Base-by-base conservation (phyloP, 768 basidiomycete species). In the Dacryopinax spathularia region DNA sequence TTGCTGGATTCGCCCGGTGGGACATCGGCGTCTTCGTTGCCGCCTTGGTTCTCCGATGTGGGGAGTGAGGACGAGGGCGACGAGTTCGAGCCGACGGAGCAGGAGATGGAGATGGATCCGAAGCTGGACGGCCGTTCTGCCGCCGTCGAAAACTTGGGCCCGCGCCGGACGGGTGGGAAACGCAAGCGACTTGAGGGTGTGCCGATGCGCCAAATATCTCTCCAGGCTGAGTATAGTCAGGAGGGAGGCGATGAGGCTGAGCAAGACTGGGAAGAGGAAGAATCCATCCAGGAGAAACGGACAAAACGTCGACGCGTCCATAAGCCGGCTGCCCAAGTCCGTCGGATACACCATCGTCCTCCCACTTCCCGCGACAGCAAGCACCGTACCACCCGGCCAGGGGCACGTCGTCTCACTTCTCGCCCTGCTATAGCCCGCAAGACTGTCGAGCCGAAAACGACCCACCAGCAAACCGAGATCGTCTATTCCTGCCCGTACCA, bases 211-310 rank as follows among this genome's bases (percentile, higher is more conserved):
- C n/a, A n/a, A n/a, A n/a, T n/a, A n/a, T n/a, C n/a, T n/a, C n/a
- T n/a, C n/a, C n/a, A n/a, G 4, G 48, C 13, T 6, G 22, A 4
- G 25, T 56, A 41, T 56, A 56, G 48, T 36, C n/a, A 39, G 61
- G 60, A 56, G 25, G 48, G 48, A 6, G 48, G 31, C 29, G 48
- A 56, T 29, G 48, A 56, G 31, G 22, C n/a, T n/a, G n/a, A n/a
- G n/a, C n/a, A 63, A 56, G 43, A 62, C 41, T 37, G 70, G 66
- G 64, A 65, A 65, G 65, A 39, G 65, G 65, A 68, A 60, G 68
- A 68, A 62, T 69, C 67, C 65, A 72, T 69, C 67, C 31, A 65
- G 25, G 62, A 60, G 59, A 71, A 71, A 59, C 67, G 71, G 15
- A 64, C 69, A n/a, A 74, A 73, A 20, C 48, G 48, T 29, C 48